Base-by-base conservation (phyloP, 2,329 filamentous ascomycete genomes). In the Aquanectria penicillioides region DNA sequence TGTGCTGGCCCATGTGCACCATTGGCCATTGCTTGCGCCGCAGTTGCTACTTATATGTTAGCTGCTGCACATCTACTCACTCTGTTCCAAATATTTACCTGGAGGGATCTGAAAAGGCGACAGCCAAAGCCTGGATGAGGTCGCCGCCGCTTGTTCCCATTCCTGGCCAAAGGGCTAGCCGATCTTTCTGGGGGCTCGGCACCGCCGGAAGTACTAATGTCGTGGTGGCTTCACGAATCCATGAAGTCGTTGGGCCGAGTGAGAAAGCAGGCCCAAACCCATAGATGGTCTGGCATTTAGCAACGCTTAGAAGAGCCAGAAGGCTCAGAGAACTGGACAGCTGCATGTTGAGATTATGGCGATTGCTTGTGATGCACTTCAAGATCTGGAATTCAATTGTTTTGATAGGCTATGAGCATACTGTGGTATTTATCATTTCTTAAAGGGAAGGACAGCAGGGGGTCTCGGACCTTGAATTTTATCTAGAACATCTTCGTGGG, bases 1-100 rank as follows among this genome's bases (percentile, higher is more conserved):
- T 2, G 62, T 64, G 23, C 61, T 63, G 4, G 61, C 62, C 57
- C 57, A 64, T 4, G 61, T 61, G 29, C 62, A 64, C 62, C 62
- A 63, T 10, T 64, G 62, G 1, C 62, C 62, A 41, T 26, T 23
- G 2, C 29, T 60, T 1, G 61, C 61, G 4, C 62, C 62, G 5
- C 62, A 64, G 20, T 63, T 53, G 4, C 61, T 64, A 22, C 9
- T 28, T 7, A 2, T 6, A n/a, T 4, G 25, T 61, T 4, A 61
- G 29, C 18, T 15, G 10, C 34, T 37, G 10, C 9, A 3, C 15
- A 4, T 25, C 3, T 11, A 11, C 0, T 11, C 9, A 4, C 1
- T 12, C 3, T n/a, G n/a, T n/a, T n/a, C n/a, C n/a, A 4, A 9
- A 4, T 3, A 13, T 43, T 20, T 36, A 64, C 62, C 31, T 31